phyloP scores from a whole-genome alignment of 805 yeast genomes.

The Barnettozyma sucrosica region DNA sequence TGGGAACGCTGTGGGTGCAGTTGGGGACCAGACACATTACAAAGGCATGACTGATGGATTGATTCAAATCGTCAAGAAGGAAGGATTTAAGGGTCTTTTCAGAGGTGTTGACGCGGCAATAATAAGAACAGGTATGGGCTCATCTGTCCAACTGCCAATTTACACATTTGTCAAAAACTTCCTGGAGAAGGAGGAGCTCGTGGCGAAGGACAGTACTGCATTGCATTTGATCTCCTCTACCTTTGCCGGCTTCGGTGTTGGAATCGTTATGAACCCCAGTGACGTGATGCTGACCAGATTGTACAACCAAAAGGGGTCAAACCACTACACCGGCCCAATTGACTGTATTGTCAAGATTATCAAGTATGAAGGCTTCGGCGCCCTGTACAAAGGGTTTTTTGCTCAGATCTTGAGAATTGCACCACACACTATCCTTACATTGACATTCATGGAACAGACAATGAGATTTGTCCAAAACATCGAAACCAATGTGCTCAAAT shows the following conservation, averaged over 20 bases:
- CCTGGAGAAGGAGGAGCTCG: slow-evolving; percentile 38
- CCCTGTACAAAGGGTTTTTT: slow-evolving; percentile 90
- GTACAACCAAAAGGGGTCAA: slow-evolving; percentile 85
- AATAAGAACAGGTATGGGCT: slow-evolving; percentile 91
- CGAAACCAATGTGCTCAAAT: slow-evolving; percentile 20
- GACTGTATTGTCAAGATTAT: slow-evolving; percentile 88
- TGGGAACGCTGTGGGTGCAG: slow-evolving; percentile 38
- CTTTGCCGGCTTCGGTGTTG: slow-evolving; percentile 85
- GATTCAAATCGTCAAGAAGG: slow-evolving; percentile 49
- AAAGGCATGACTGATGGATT: slow-evolving; percentile 65
- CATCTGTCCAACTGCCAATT: slow-evolving; percentile 90
- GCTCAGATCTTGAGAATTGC: slow-evolving; percentile 91
- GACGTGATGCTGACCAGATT: slow-evolving; percentile 93
- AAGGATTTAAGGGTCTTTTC: slow-evolving; percentile 75
- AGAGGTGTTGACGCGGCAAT: slow-evolving; percentile 95
- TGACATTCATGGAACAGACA: slow-evolving; percentile 94
- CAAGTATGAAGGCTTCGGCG: slow-evolving; percentile 73
- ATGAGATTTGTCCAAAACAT: slow-evolving; percentile 51
- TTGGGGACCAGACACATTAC: slow-evolving; percentile 93
- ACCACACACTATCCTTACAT: slow-evolving; percentile 87
- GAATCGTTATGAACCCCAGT: slow-evolving; percentile 95
- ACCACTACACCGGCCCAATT: slow-evolving; percentile 72
- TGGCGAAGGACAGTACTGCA: slow-evolving; percentile 40
- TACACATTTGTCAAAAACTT: slow-evolving; percentile 72
- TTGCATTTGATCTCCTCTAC: slow-evolving; percentile 72